These are phyloP conservation scores for Chaetomidium leptoderma DNA, from an alignment of 495 filamentous ascomycete genomes.

Conservation along the genomic window DNA sequence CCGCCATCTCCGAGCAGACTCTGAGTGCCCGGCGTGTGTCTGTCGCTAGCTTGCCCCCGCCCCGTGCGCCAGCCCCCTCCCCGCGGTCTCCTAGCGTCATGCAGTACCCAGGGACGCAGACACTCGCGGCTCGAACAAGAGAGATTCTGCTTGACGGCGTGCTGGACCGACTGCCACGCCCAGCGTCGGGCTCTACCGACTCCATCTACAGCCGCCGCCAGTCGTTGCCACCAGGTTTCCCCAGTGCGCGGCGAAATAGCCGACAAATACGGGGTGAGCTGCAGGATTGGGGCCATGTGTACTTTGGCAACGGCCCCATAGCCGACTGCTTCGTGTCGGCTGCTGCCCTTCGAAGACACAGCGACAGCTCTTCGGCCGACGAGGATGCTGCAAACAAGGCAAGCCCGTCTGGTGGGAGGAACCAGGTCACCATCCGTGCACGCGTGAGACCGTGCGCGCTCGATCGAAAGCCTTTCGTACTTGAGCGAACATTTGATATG, in stretches of 20 bases:
- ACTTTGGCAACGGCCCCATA: conserved; percentile 30
- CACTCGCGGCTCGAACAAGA: conserved; percentile 26
- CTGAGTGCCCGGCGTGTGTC: conserved; percentile 16
- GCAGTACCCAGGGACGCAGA: conserved; percentile 19
- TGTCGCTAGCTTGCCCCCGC: conserved; percentile 13
- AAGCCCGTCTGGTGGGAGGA: not conserved
- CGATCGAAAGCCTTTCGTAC: conserved; percentile 42
- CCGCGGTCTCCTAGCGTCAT: conserved; percentile 10
- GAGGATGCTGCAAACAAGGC: conserved; percentile 7
- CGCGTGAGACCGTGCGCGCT: conserved; percentile 40
- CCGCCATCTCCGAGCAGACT: conserved; percentile 29
- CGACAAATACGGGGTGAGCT: conserved; percentile 27
- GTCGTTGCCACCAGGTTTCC: conserved; percentile 19
- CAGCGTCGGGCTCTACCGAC: not conserved
- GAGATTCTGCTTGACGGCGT: conserved; percentile 30
- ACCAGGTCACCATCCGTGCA: conserved; percentile 43
- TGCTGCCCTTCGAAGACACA: conserved; percentile 34
- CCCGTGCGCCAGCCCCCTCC: conserved; percentile 14
- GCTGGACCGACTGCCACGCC: conserved; percentile 1
- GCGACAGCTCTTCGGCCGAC: conserved; percentile 20
- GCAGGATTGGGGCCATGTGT: conserved; percentile 34
- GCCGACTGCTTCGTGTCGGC: conserved; percentile 42
- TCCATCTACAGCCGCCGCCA: conserved; percentile 20
- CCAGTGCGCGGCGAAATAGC: conserved; percentile 17
- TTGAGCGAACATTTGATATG: conserved; percentile 46